Conservation (phyloP, 805 yeast genomes). For the Hanseniaspora lindneri region DNA sequence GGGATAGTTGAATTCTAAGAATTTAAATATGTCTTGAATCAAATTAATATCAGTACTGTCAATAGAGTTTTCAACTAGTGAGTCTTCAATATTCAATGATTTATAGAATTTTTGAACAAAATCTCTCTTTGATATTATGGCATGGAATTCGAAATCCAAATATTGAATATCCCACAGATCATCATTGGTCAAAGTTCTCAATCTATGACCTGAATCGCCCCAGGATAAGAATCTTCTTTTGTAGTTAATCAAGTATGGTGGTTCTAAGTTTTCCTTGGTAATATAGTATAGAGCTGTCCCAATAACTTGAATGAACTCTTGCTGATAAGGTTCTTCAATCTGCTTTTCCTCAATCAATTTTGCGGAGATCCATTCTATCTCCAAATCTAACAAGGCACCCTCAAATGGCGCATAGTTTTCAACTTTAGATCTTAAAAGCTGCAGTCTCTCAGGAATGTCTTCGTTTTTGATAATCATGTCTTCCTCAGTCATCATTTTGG, state of each 20-base stretch:
- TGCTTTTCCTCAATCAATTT: conserved; percentile 48
- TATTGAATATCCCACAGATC: conserved; percentile 87
- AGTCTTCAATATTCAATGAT: conserved; percentile 46
- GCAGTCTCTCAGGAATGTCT: conserved; percentile 89
- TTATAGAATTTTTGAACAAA: conserved; percentile 47
- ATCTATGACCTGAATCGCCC: conserved; percentile 34
- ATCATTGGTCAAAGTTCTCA: conserved; percentile 44
- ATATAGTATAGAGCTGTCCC: conserved; percentile 59
- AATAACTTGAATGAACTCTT: conserved; percentile 58
- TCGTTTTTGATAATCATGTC: conserved; percentile 78
- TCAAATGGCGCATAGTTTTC: conserved; percentile 44
- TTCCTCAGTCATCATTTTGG: conserved; percentile 79
- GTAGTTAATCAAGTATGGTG: conserved; percentile 90
- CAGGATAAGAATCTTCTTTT: conserved; percentile 70
- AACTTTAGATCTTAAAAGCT: conserved; percentile 54
- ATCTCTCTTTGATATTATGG: conserved; percentile 61
- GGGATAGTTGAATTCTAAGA: conserved; percentile 57
- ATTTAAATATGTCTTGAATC: conserved; percentile 72
- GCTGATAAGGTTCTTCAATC: conserved; percentile 30
- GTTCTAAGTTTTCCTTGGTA: conserved; percentile 70
- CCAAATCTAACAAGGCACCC: conserved; percentile 55
- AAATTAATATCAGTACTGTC: conserved; percentile 41
- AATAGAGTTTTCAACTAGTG: conserved; percentile 44
- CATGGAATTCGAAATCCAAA: conserved; percentile 79
- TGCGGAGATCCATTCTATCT: conserved; percentile 71